phyloP scores from a whole-genome alignment of 2,329 filamentous ascomycete genomes.

The Penicillium fuscoglaucum region DNA sequence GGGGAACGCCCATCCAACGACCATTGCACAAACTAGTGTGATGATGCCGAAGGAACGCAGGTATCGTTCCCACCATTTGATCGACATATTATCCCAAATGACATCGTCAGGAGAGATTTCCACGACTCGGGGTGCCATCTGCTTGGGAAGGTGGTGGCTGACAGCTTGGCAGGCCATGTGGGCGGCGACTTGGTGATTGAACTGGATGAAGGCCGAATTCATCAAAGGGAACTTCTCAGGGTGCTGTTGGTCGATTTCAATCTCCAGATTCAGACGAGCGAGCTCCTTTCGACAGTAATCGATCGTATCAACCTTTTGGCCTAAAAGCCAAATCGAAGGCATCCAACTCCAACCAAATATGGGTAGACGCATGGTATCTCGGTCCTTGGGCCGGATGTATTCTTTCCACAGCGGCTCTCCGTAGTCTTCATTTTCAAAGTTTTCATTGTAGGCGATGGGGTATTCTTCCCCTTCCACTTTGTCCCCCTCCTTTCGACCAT shows the following conservation, averaged over 20 bases:
- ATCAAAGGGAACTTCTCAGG: constrained; percentile 85
- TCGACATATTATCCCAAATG: constrained; percentile 95
- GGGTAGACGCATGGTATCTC: constrained; percentile 79
- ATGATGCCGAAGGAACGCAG: constrained; percentile 67
- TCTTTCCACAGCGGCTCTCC: constrained; percentile 74
- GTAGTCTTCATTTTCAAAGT: constrained; percentile 62
- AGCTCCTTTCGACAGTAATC: constrained; percentile 86
- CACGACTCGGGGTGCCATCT: constrained; percentile 90
- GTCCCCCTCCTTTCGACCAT: constrained; percentile 27
- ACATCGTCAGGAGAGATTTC: constrained; percentile 93
- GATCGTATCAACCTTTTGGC: constrained; percentile 92
- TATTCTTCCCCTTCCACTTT: constrained; percentile 52
- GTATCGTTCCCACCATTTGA: constrained; percentile 91
- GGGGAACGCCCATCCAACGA: constrained; percentile 86
- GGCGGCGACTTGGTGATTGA: constrained; percentile 94
- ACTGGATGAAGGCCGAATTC: constrained; percentile 97
- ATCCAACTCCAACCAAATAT: constrained; percentile 66
- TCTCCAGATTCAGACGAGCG: constrained; percentile 84
- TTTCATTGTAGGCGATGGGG: constrained; percentile 61
- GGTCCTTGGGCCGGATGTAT: constrained; percentile 77
- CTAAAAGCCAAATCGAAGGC: constrained; percentile 73
- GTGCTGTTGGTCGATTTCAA: constrained; percentile 83
- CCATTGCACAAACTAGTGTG: constrained; percentile 67
- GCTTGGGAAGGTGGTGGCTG: constrained; percentile 84
- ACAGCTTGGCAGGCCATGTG: constrained; percentile 97